These are phyloP conservation scores for Spinacia oleracea DNA, from an alignment of 179 eudicot species.

Conservation along the genomic window DNA sequence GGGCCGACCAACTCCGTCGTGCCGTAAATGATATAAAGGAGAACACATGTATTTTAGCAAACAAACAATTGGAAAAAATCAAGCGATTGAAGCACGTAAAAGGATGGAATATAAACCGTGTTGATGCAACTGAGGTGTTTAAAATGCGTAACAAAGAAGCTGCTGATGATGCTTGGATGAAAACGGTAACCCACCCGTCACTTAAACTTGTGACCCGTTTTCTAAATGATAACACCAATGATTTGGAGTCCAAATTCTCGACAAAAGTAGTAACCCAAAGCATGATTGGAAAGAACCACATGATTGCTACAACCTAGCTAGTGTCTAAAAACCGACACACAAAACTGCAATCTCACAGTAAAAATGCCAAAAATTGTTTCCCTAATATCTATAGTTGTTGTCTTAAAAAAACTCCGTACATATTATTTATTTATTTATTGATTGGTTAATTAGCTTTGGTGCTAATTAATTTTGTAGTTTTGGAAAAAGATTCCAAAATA, in stretches of 20 bases:
- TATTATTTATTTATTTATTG: no score
- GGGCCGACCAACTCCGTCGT: constrained; percentile 29
- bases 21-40: constrained; percentile 47
- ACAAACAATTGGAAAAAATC: constrained; percentile 57
- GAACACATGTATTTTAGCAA: constrained; percentile 49
- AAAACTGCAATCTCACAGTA: no score
- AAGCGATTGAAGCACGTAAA: constrained; percentile 37
- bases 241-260: constrained; percentile 14
- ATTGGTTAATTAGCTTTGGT: no score
- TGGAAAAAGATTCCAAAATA: no score
- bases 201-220: constrained; percentile 33
- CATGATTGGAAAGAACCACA: constrained; percentile 18
- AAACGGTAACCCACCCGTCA: constrained; percentile 34
- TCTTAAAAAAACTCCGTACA: no score
- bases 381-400: no score
- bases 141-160: constrained; percentile 18
- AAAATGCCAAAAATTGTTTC: no score
- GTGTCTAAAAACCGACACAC: no score
- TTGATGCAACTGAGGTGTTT: constrained; percentile 66
- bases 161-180: constrained; percentile 42
- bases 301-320: constrained; percentile 10
- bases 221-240: constrained; percentile 19
- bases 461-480: no score
- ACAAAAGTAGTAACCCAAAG: constrained; percentile 15
- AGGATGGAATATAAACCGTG: constrained; percentile 63